phyloP scores from a whole-genome alignment of 805 yeast species.

The Zygotorulaspora danielsina region DNA sequence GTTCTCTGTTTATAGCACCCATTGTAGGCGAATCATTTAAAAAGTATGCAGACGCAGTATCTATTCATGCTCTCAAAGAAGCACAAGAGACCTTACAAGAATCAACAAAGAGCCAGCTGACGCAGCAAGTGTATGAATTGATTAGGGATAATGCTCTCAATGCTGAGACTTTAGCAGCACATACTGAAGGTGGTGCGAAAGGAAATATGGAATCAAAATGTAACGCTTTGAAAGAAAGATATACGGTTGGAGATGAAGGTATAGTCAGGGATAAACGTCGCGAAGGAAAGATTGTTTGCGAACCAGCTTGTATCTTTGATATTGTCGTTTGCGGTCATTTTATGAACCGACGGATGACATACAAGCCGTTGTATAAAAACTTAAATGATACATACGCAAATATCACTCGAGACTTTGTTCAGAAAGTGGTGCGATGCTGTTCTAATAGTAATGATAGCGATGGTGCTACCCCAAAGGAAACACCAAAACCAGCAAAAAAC shows the following conservation, averaged over 20 bases:
- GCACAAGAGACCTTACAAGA: constrained; percentile 27
- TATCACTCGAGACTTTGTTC: constrained; percentile 22
- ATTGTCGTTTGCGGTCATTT: constrained; percentile 31
- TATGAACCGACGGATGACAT: constrained; percentile 28
- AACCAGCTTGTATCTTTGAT: constrained; percentile 30
- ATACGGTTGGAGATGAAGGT: constrained; percentile 19
- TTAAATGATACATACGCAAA: constrained; percentile 26
- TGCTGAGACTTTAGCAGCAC: constrained; percentile 17
- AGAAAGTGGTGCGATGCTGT: constrained; percentile 25
- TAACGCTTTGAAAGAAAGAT: constrained; percentile 24
- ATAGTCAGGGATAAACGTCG: constrained; percentile 25
- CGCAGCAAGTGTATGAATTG: constrained; percentile 28
- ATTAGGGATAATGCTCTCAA: constrained; percentile 22
- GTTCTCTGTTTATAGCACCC: constrained; percentile 14
- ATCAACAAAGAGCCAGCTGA: constrained; percentile 26
- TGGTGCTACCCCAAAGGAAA: constrained; percentile 10
- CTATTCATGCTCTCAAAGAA: constrained; percentile 19
- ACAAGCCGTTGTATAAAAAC: constrained; percentile 15
- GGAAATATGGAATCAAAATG: constrained; percentile 21
- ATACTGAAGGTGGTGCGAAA: constrained; percentile 20
- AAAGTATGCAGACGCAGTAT: constrained; percentile 16
- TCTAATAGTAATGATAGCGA: constrained; percentile 28
- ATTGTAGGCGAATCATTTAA: constrained; percentile 17
- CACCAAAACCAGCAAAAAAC: constrained; percentile 3
- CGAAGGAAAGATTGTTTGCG: constrained; percentile 26